Evolutionary conservation across 345 rosid species (phyloP).

Genomic region (Adansonia digitata): DNA sequence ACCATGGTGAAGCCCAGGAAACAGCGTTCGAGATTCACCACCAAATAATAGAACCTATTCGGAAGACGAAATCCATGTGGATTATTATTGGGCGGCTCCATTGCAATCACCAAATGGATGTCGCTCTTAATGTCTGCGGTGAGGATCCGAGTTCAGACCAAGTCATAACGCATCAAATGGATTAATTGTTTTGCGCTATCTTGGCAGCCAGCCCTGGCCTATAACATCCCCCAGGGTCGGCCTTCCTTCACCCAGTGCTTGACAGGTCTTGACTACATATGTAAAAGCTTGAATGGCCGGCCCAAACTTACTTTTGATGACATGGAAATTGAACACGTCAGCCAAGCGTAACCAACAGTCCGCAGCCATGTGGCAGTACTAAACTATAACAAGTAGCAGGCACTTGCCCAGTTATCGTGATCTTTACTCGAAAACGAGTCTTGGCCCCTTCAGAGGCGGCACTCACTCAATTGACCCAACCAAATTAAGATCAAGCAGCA

Average conservation of each 20-base stretch:
- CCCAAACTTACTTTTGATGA: too few species aligned
- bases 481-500: too few species aligned
- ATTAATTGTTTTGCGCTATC: too few species aligned
- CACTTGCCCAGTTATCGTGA: neutral
- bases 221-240: slow-evolving; percentile 45
- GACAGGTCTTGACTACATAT: slow-evolving; percentile 45
- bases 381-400: too few species aligned
- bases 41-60: slow-evolving; percentile 59
- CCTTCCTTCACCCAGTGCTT: slow-evolving; percentile 32
- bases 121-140: slow-evolving; percentile 22
- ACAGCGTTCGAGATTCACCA: slow-evolving; percentile 44
- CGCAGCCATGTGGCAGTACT: slow-evolving; percentile 8
- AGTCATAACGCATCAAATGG: too few species aligned
- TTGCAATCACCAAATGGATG: slow-evolving; percentile 27
- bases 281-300: too few species aligned
- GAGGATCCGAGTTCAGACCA: slow-evolving; percentile 57
- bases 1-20: slow-evolving; percentile 41
- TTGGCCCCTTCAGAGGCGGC: too few species aligned
- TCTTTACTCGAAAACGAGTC: too few species aligned
- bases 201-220: slow-evolving; percentile 33
- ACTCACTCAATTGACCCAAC: too few species aligned
- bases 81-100: too few species aligned
- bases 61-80: slow-evolving; percentile 30
- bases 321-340: slow-evolving; percentile 14
- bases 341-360: slow-evolving; percentile 21